A percentile compares a stretch with the other conserved stretches of the same genome.
These are phyloP conservation scores for Amylostereum chailletii DNA, from an alignment of 1,284 basidiomycete genomes.

Conservation along the genomic window DNA sequence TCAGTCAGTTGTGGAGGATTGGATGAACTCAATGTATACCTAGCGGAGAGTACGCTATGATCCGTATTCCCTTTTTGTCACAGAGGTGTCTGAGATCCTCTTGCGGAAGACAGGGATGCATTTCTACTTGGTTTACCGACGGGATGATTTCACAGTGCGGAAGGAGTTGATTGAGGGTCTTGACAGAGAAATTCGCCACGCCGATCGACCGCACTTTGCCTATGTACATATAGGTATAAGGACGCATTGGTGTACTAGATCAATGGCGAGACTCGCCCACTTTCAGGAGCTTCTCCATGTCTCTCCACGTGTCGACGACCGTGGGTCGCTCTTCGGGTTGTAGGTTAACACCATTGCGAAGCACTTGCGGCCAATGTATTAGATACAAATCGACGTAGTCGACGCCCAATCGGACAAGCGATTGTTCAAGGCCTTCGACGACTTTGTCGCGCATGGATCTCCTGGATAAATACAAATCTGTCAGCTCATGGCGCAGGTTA, in stretches of 20 bases:
- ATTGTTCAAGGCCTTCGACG: constrained; percentile 42
- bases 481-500: too few species aligned
- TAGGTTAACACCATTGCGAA: constrained; percentile 12
- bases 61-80: constrained; percentile 39
- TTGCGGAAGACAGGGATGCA: constrained; percentile 43
- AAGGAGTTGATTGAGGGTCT: constrained; percentile 23
- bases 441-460: constrained; percentile 32
- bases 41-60: constrained; percentile 55
- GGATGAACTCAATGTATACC: constrained; percentile 12
- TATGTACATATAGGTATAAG: background rate
- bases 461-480: constrained; percentile 2
- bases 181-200: constrained; percentile 42
- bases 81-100: constrained; percentile 43
- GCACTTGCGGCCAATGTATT: constrained; percentile 45
- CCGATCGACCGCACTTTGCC: constrained; percentile 41
- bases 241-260: too few species aligned
- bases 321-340: constrained; percentile 38
- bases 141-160: constrained; percentile 17
- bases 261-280: too few species aligned
- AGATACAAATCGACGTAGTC: constrained; percentile 69
- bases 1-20: too few species aligned
- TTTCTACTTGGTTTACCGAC: background rate
- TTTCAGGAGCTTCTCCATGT: constrained; percentile 46
- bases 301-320: constrained; percentile 44
- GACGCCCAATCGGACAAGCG: constrained; percentile 45